Conservation (phyloP, 2,329 filamentous ascomycete species). For the Furcasterigmium sp. region DNA sequence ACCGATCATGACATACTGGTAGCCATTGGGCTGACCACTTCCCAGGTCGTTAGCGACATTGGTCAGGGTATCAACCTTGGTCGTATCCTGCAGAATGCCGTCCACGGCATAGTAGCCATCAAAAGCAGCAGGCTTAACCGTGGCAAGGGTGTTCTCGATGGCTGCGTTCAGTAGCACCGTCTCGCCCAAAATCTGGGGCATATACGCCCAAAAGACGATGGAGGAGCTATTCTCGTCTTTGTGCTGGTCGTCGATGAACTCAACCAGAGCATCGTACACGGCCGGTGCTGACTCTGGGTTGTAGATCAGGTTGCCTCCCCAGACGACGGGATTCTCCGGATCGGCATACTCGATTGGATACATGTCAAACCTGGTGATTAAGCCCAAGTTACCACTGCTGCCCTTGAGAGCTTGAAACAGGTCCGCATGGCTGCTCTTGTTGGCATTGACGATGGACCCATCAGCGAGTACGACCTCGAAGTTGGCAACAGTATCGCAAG, state of each 20-base stretch:
- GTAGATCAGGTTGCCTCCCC: slow-evolving; percentile 24
- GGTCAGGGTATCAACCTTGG: slow-evolving; percentile 20
- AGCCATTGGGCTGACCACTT: slow-evolving; percentile 19
- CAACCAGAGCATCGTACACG: slow-evolving; percentile 21
- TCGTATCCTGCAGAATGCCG: slow-evolving; percentile 17
- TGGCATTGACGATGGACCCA: slow-evolving; percentile 37
- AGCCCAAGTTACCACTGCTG: slow-evolving; percentile 40
- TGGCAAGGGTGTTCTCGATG: slow-evolving; percentile 22
- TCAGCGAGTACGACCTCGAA: slow-evolving; percentile 42
- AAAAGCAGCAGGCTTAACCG: slow-evolving; percentile 22
- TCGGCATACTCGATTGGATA: slow-evolving; percentile 21
- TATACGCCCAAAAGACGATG: slow-evolving; percentile 26
- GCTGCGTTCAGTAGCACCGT: slow-evolving; percentile 24
- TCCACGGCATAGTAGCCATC: slow-evolving; percentile 18
- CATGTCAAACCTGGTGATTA: slow-evolving; percentile 29
- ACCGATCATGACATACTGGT: slow-evolving; percentile 12
- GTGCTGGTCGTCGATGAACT: slow-evolving; percentile 22
- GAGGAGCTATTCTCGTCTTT: slow-evolving; percentile 25
- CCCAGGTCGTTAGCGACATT: slow-evolving; percentile 23
- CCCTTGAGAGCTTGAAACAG: slow-evolving; percentile 42
- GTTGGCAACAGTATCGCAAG: slow-evolving; percentile 36
- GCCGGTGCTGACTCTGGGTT: slow-evolving; percentile 13
- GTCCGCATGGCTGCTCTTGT: slow-evolving; percentile 28
- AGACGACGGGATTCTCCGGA: slow-evolving; percentile 18
- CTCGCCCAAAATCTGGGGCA: slow-evolving; percentile 16